phyloP scores from a whole-genome alignment of 2,329 filamentous ascomycete genomes.

The Dothistroma pini region DNA sequence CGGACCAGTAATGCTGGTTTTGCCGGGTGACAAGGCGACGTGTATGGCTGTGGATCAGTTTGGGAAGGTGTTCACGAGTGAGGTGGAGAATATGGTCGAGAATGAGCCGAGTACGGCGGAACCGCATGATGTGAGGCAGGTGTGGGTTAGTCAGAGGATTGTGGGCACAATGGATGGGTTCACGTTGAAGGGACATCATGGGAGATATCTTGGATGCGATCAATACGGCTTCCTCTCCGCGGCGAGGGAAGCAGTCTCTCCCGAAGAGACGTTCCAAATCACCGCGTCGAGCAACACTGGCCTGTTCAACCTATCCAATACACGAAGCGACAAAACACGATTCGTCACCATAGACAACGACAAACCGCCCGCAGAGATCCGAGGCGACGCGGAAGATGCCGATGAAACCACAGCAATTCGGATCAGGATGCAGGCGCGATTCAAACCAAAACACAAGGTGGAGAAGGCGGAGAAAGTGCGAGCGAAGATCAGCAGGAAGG shows the following conservation, averaged over 20 bases:
- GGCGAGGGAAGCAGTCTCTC: conserved; percentile 73
- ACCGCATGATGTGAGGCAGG: conserved; percentile 91
- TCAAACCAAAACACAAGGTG: conserved; percentile 78
- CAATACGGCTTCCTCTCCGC: conserved; percentile 76
- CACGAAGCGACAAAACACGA: conserved; percentile 53
- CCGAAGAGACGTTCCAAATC: conserved; percentile 73
- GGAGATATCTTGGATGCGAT: conserved; percentile 82
- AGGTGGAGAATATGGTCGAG: conserved; percentile 84
- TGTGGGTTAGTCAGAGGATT: conserved; percentile 86
- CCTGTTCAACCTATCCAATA: conserved; percentile 33
- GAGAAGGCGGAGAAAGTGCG: conserved; percentile 77
- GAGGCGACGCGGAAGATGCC: conserved; percentile 68
- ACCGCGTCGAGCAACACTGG: conserved; percentile 13
- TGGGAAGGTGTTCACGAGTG: conserved; percentile 78
- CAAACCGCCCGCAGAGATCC: conserved; percentile 58
- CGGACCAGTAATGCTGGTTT: conserved; percentile 77
- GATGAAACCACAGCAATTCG: conserved; percentile 69
- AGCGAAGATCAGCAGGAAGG: conserved; percentile 80
- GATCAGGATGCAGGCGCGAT: conserved; percentile 90
- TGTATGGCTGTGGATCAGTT: conserved; percentile 81
- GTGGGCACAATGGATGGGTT: conserved; percentile 71
- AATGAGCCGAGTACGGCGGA: conserved; percentile 79
- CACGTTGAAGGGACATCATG: conserved; percentile 87
- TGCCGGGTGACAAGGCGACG: conserved; percentile 69
- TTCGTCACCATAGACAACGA: conserved; percentile 58